These are phyloP conservation scores for Papiliotrema flavescens DNA, from an alignment of 1,284 basidiomycete genomes.

Conservation along the genomic window DNA sequence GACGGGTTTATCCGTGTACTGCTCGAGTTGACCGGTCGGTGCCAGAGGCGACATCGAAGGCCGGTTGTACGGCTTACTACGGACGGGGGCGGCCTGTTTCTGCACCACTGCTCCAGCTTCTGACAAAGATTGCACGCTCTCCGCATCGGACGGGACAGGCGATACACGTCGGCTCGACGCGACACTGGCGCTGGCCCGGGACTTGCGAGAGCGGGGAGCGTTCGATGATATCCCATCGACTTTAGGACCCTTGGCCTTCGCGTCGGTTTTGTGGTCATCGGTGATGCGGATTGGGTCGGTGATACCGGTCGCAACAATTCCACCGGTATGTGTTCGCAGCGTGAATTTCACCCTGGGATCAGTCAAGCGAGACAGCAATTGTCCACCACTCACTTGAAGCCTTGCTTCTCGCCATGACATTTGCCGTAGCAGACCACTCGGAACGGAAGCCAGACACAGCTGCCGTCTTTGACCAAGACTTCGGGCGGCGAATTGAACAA, in stretches of 20 bases:
- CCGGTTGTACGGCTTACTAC: constrained; percentile 43
- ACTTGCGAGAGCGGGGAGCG: constrained; percentile 32
- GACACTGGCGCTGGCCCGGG: constrained; percentile 26
- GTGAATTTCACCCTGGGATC: constrained; percentile 72
- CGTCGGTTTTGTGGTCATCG: constrained; percentile 90
- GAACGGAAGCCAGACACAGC: constrained; percentile 76
- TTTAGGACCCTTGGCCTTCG: constrained; percentile 33
- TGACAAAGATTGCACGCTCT: constrained; percentile 39
- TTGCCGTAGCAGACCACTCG: constrained; percentile 98
- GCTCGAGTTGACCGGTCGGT: constrained; percentile 21
- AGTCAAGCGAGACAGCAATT: background rate
- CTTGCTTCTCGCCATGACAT: constrained; percentile 95
- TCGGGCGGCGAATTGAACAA: constrained; percentile 95
- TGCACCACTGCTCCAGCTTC: constrained; percentile 41
- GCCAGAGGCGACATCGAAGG: constrained; percentile 33
- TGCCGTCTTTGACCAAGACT: constrained; percentile 83
- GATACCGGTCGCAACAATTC: constrained; percentile 75
- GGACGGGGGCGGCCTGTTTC: constrained; percentile 38
- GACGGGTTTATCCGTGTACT: constrained; percentile 13
- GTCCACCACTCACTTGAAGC: constrained; percentile 60
- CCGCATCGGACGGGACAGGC: constrained; percentile 40
- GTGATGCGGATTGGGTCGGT: constrained; percentile 98
- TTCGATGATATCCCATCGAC: constrained; percentile 19
- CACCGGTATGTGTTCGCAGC: constrained; percentile 75
- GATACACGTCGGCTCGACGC: constrained; percentile 38